These are phyloP conservation scores for Pythium pyrilobum DNA, from an alignment of 352 stramenopile species.

Conservation along the genomic window DNA sequence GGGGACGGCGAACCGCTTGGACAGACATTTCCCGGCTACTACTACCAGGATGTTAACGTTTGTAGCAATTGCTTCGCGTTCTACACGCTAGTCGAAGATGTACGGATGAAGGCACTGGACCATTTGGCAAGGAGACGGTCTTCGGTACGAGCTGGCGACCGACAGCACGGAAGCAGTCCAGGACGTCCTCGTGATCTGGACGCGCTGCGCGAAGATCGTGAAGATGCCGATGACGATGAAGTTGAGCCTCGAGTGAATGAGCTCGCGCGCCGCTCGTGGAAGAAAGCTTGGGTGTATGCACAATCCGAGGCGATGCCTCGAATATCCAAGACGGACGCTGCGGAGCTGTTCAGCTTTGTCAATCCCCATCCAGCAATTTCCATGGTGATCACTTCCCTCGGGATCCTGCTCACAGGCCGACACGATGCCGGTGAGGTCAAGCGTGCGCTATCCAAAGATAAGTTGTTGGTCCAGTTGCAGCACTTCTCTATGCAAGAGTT, in stretches of 20 bases:
- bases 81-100: constrained; percentile 71
- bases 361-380: constrained; percentile 68
- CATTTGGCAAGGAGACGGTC: constrained; percentile 27
- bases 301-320: neutral
- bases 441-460: constrained; percentile 57
- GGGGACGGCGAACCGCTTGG: constrained; percentile 70
- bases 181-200: neutral
- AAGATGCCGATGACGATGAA: neutral
- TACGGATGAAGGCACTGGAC: constrained; percentile 58
- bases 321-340: constrained; percentile 63
- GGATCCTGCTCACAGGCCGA: constrained; percentile 45
- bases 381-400: constrained; percentile 67
- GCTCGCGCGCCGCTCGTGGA: constrained; percentile 22
- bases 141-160: neutral
- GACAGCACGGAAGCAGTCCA: neutral
- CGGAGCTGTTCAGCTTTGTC: constrained; percentile 78
- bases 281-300: constrained; percentile 33
- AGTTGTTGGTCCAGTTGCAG: constrained; percentile 42
- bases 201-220: constrained; percentile 6
- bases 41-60: constrained; percentile 78
- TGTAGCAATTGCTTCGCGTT: constrained; percentile 76
- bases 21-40: constrained; percentile 73
- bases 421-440: constrained; percentile 43
- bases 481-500: constrained; percentile 40
- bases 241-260: neutral